phyloP scores from a whole-genome alignment of 1,284 basidiomycete species.

The Marasmius fiardii region DNA sequence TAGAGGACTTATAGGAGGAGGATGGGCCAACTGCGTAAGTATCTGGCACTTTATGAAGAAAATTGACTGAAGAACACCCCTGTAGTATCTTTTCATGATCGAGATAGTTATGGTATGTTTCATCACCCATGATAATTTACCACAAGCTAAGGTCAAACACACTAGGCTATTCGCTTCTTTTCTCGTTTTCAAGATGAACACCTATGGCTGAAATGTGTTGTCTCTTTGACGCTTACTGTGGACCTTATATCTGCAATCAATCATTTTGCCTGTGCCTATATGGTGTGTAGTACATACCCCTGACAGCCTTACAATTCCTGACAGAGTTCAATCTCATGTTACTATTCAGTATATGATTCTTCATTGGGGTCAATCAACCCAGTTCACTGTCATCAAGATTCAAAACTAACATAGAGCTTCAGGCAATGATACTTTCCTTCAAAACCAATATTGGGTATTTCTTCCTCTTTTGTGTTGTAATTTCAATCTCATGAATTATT shows the following conservation, averaged over 20 bases:
- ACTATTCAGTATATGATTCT: not conserved
- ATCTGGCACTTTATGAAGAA: not conserved
- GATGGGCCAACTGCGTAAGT: not conserved
- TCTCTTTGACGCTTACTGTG: not conserved
- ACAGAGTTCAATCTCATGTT: too few relatives aligned
- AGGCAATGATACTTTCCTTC: not conserved
- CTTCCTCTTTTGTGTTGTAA: not conserved
- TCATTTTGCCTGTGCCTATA: not conserved
- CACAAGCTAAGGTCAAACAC: not conserved
- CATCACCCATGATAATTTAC: not conserved
- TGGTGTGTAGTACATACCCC: not conserved
- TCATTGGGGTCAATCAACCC: not conserved
- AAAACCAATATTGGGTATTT: not conserved
- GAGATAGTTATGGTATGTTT: not conserved
- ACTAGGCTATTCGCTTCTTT: not conserved
- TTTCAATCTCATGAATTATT: too few relatives aligned
- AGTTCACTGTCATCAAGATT: not conserved
- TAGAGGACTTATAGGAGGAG: not conserved
- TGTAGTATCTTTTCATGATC: slow-evolving; percentile 1
- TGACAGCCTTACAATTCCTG: not conserved
- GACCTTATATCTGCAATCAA: not conserved
- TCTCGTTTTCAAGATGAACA: not conserved
- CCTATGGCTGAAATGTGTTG: not conserved
- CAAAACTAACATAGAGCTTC: not conserved
- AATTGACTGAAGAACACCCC: not conserved